Evolutionary conservation across 2,329 filamentous ascomycete genomes (phyloP).

Genomic region (Calonectria crousiana): DNA sequence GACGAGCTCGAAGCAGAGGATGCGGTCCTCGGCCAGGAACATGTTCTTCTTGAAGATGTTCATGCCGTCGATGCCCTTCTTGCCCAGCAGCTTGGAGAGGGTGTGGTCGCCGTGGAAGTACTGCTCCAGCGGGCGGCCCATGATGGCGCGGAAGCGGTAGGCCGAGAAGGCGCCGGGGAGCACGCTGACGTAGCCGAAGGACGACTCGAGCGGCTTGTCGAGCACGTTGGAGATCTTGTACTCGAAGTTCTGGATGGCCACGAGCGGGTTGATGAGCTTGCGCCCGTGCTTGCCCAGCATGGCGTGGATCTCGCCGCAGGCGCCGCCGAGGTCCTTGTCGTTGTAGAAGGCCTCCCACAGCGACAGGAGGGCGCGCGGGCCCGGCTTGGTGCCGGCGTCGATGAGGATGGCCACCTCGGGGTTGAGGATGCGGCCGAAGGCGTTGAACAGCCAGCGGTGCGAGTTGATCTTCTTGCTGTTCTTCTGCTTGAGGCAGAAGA

Average conservation of each 20-base stretch:
- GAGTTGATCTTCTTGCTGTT: constrained; percentile 46
- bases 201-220: constrained; percentile 40
- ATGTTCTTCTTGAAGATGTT: constrained; percentile 46
- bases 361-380: constrained; percentile 37
- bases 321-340: constrained; percentile 39
- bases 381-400: constrained; percentile 41
- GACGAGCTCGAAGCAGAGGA: constrained; percentile 42
- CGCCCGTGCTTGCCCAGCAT: constrained; percentile 40
- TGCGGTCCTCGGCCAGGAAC: constrained; percentile 42
- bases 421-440: constrained; percentile 42
- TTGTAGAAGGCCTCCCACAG: constrained; percentile 43
- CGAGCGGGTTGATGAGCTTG: constrained; percentile 41
- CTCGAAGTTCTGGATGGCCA: constrained; percentile 42
- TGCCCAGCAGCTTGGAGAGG: constrained; percentile 39
- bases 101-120: constrained; percentile 43
- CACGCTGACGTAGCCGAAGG: constrained; percentile 42
- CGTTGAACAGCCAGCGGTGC: constrained; percentile 43
- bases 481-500: constrained; percentile 44
- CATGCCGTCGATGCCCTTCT: constrained; percentile 44
- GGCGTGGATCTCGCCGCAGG: constrained; percentile 42
- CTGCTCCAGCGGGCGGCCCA: constrained; percentile 40
- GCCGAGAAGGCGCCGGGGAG: constrained; percentile 41
- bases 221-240: constrained; percentile 44
- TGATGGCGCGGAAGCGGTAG: constrained; percentile 41
- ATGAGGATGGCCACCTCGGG: constrained; percentile 42